phyloP scores from a whole-genome alignment of 306 rosid genomes.

The Herpetospermum pedunculosum region DNA sequence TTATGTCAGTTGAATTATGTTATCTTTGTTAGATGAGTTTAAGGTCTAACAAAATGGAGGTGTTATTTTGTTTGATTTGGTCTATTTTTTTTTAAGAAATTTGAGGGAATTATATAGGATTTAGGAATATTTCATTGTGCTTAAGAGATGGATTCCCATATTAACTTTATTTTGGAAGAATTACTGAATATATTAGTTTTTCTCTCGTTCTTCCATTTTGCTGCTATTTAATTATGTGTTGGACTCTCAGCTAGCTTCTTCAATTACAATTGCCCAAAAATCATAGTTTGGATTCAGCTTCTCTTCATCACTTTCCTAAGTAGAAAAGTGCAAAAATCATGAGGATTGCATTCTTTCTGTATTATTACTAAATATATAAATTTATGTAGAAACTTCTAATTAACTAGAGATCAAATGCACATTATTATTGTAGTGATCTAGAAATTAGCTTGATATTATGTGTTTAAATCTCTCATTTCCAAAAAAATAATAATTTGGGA shows the following conservation, averaged over 20 bases:
- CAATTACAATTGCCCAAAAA: background rate
- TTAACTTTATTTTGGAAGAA: background rate
- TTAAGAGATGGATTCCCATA: no score
- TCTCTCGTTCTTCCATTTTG: background rate
- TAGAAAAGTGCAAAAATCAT: background rate
- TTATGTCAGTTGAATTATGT: no score
- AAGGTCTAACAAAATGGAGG: background rate
- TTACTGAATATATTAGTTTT: background rate
- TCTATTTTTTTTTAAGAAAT: no score
- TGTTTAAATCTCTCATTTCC: background rate
- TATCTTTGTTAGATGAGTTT: no score
- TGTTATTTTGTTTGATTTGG: background rate
- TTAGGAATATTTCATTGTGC: background rate
- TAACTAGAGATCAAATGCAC: no score
- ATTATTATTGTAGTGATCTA: no score
- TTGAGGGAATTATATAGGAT: background rate
- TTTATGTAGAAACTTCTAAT: no score
- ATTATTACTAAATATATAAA: background rate
- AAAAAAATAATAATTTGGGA: background rate
- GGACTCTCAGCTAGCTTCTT: background rate
- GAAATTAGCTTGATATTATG: background rate
- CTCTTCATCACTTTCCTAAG: background rate
- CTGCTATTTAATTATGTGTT: background rate
- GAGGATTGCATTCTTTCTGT: background rate
- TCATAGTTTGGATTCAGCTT: background rate